Evolutionary conservation across 768 basidiomycete genomes (phyloP).

Genomic region (Rossbeevera mucosa): DNA sequence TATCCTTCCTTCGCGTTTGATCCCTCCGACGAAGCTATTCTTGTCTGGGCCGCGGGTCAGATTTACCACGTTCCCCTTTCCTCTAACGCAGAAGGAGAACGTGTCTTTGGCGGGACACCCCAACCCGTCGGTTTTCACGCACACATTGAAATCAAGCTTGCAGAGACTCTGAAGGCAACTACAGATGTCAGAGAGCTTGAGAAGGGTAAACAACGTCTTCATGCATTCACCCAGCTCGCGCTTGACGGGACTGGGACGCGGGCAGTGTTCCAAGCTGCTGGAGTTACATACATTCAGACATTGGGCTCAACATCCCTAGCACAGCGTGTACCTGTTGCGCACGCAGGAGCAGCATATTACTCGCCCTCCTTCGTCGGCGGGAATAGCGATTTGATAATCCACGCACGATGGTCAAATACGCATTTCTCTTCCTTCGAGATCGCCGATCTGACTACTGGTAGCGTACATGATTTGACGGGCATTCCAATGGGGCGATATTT

Average conservation of each 20-base stretch:
- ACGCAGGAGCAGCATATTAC: slow-evolving; percentile 51
- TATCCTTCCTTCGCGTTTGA: slow-evolving; percentile 70
- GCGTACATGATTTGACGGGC: slow-evolving; percentile 47
- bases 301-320: slow-evolving; percentile 27
- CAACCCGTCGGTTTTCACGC: slow-evolving; percentile 55
- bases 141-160: slow-evolving; percentile 58
- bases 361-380: slow-evolving; percentile 54
- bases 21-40: slow-evolving; percentile 33
- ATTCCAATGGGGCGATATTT: slow-evolving; percentile 64
- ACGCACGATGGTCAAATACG: slow-evolving; percentile 64
- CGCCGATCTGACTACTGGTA: slow-evolving; percentile 44
- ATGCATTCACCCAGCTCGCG: slow-evolving; percentile 57
- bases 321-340: slow-evolving; percentile 44
- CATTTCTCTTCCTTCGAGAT: slow-evolving; percentile 63
- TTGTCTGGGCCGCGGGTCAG: slow-evolving; percentile 73
- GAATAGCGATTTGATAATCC: slow-evolving; percentile 48
- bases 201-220: slow-evolving; percentile 50
- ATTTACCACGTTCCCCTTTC: slow-evolving; percentile 58
- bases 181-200: slow-evolving; percentile 54
- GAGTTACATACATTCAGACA: slow-evolving; percentile 31
- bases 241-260: slow-evolving; percentile 50
- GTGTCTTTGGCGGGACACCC: slow-evolving; percentile 37
- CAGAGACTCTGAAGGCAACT: slow-evolving; percentile 48
- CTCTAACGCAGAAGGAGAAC: slow-evolving; percentile 42
- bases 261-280: slow-evolving; percentile 67